Percentiles rank a stretch among this genome's conserved stretches.
Conservation (phyloP, 352 stramenopile species). For the Phytophthora fragariaefolia region DNA sequence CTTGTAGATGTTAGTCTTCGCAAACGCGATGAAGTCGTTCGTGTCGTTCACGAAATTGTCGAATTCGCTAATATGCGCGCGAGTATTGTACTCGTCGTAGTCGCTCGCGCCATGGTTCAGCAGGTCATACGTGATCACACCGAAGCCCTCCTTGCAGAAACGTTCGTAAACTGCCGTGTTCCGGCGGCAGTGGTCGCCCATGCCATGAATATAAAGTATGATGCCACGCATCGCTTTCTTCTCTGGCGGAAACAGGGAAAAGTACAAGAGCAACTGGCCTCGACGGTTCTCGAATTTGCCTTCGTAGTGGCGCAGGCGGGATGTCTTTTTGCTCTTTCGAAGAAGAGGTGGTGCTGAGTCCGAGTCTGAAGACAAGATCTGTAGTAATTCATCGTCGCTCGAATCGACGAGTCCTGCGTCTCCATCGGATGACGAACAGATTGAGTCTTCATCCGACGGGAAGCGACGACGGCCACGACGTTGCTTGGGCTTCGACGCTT, state of each 20-base stretch:
- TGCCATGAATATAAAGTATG: constrained; percentile 64
- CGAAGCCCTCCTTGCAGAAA: constrained; percentile 53
- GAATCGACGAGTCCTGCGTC: constrained; percentile 2
- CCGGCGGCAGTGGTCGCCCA: constrained; percentile 64
- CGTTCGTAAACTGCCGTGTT: constrained; percentile 58
- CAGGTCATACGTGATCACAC: constrained; percentile 65
- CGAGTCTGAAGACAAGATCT: constrained; percentile 28
- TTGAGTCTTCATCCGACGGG: constrained; percentile 14
- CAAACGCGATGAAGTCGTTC: constrained; percentile 51
- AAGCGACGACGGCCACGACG: constrained; percentile 7
- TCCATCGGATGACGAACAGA: constrained; percentile 27
- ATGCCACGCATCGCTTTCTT: constrained; percentile 49
- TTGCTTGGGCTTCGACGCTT: constrained; percentile 15
- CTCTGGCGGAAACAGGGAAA: constrained; percentile 54
- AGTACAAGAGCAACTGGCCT: constrained; percentile 61
- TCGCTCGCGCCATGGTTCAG: constrained; percentile 53
- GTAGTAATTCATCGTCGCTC: constrained; percentile 19
- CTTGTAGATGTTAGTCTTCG: constrained; percentile 41
- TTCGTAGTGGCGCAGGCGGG: constrained; percentile 38
- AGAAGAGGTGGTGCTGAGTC: not conserved
- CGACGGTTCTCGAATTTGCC: constrained; percentile 60
- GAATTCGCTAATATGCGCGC: constrained; percentile 47
- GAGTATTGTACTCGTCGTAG: constrained; percentile 41
- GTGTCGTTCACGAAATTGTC: constrained; percentile 53
- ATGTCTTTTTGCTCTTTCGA: constrained; percentile 20